Evolutionary conservation across 1,284 basidiomycete genomes (phyloP).

Genomic region (Ceratobasidium sp.): DNA sequence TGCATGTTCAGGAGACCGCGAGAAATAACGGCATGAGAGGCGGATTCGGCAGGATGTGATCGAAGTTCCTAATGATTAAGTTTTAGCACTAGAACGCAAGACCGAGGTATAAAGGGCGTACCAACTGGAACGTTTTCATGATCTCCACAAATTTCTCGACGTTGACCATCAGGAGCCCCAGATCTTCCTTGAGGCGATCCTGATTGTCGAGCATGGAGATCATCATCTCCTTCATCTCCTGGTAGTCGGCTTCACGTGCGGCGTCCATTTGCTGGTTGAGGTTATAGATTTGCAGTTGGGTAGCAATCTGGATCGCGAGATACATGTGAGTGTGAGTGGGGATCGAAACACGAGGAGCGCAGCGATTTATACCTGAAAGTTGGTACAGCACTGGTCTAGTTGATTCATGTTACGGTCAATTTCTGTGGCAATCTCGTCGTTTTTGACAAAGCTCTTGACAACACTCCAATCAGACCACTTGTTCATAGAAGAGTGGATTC

Average conservation of each 20-base stretch:
- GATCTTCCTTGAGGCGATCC: conserved; percentile 15
- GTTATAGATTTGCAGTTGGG: conserved; percentile 9
- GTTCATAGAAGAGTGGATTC: conserved; percentile 28
- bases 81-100: neutral
- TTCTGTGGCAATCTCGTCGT: conserved; percentile 25
- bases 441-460: conserved; percentile 19
- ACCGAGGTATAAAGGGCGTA: neutral
- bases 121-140: conserved; percentile 35
- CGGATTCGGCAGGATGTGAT: conserved; percentile 15
- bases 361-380: conserved; percentile 24
- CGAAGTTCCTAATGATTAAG: conserved; percentile 20
- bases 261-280: conserved; percentile 15
- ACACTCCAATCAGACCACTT: conserved; percentile 29
- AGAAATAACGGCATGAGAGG: conserved; percentile 20
- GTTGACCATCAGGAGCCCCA: conserved; percentile 20
- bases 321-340: neutral
- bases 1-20: conserved; percentile 23
- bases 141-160: conserved; percentile 26
- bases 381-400: conserved; percentile 19
- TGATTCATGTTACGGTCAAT: conserved; percentile 24
- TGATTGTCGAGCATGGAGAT: conserved; percentile 17
- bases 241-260: conserved; percentile 6
- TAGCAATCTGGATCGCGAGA: neutral
- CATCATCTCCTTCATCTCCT: conserved; percentile 5
- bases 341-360: neutral